Base-by-base conservation (phyloP, 2,329 filamentous ascomycete species). In the Colletotrichum zoysiae region DNA sequence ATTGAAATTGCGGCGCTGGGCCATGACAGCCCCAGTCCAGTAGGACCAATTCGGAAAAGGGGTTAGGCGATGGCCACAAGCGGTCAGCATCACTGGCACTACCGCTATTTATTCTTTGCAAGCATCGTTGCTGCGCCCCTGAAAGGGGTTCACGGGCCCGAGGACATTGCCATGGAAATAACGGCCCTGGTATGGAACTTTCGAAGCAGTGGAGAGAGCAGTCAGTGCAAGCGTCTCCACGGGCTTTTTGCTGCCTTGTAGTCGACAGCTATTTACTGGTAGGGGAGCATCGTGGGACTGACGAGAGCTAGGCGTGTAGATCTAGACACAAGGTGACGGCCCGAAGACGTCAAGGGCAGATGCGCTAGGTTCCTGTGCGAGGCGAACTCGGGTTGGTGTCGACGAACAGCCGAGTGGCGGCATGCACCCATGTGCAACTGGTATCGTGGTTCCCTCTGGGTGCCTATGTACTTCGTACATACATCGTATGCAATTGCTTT, bases 201-300 rank as follows among this genome's bases (percentile, higher is more conserved):
- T 71, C n/a, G 69, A 71, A 71, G 69, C 40, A 69, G 69, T 71
- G 69, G 65, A 71, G 69, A 71, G 69, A 71, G 69, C 53, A 63
- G 58, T 46, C 53, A 63, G 58, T 46, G 58, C 35, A 48, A 64
- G 40, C 59, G 38, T 60, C 46, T 56, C 51, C 65, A 23, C 59
- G 53, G 40, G 51, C 57, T 16, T 53, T 60, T 64, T 40, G 20
- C 26, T 59, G 59, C 55, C 59, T 64, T 64, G 38, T n/a, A 48
- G 46, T 60, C 40, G 65, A 69, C 33, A 46, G 46, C 65, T 60
- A 55, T 65, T 2, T 30, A 4, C 30, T 69, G 68, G 44, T 48
- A 48, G 44, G 44, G 46, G 30, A 58, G 59, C 51, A 69, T 63
- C 53, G 55, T 48, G 35, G 65, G 58, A 64, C 63, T 35, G 46